Percentiles rank a stretch among this genome's conserved stretches.
These are phyloP conservation scores for Edaphochlamys debaryana DNA, from an alignment of 139 green algal genomes.

Conservation along the genomic window DNA sequence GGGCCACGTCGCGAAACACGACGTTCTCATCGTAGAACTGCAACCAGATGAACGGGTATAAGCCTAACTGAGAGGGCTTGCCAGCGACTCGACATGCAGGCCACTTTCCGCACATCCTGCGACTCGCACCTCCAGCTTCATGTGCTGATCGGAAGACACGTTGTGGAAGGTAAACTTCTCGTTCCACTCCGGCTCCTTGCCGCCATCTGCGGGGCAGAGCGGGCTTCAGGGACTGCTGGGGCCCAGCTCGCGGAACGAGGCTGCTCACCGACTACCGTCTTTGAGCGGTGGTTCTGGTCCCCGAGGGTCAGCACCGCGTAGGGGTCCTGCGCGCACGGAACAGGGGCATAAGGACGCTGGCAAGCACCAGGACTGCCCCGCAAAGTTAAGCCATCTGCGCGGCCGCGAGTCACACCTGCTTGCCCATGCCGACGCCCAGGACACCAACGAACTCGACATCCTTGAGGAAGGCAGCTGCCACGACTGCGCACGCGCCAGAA, in stretches of 20 bases:
- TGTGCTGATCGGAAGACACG: constrained; percentile 15
- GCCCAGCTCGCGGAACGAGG: too few relatives aligned
- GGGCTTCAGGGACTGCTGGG: not conserved
- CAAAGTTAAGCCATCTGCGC: not conserved
- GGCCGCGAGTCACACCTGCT: constrained; percentile 20
- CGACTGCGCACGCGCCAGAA: constrained; percentile 7
- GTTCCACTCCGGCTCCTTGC: constrained; percentile 56
- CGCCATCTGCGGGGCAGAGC: constrained; percentile 35
- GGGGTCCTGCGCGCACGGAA: not conserved
- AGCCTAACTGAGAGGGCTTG: too few relatives aligned
- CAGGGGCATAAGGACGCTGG: not conserved
- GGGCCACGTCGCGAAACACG: constrained; percentile 49
- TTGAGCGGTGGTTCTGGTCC: constrained; percentile 26
- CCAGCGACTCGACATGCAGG: too few relatives aligned
- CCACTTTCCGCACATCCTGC: too few relatives aligned
- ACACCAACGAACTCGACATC: constrained; percentile 42
- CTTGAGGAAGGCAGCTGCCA: constrained; percentile 8
- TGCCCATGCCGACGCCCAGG: constrained; percentile 16
- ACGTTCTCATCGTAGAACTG: constrained; percentile 66
- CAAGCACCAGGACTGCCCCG: not conserved
- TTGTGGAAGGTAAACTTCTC: constrained; percentile 52
- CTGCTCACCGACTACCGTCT: constrained; percentile 27
- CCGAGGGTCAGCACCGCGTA: constrained; percentile 21
- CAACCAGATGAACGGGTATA: not conserved
- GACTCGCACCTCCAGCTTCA: constrained; percentile 54